These are phyloP conservation scores for Cyathus striatus DNA, from an alignment of 768 basidiomycete species.

Conservation along the genomic window DNA sequence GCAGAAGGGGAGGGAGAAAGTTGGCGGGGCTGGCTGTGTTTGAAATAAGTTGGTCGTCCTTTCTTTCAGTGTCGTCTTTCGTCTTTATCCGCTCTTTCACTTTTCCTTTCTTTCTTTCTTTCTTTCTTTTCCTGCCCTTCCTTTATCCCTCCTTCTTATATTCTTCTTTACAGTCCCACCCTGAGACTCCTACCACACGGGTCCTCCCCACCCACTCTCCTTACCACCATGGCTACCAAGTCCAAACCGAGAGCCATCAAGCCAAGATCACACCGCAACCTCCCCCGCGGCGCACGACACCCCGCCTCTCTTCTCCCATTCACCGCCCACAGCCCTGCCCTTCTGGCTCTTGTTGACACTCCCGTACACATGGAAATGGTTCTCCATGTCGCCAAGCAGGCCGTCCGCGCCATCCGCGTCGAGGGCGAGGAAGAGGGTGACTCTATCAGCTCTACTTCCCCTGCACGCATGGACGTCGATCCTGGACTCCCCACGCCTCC, in stretches of 20 bases:
- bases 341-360: slow-evolving; percentile 73
- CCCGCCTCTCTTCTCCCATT: slow-evolving; percentile 82
- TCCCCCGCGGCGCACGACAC: slow-evolving; percentile 32
- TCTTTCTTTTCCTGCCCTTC: neutral
- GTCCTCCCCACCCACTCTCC: neutral
- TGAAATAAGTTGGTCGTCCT: too few relatives aligned
- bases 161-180: neutral
- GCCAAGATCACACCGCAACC: too few relatives aligned
- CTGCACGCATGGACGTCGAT: slow-evolving; percentile 10
- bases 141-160: too few relatives aligned
- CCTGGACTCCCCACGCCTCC: slow-evolving; percentile 60
- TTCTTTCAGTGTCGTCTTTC: too few relatives aligned
- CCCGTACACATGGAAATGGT: slow-evolving; percentile 85
- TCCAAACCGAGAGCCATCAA: neutral
- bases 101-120: neutral
- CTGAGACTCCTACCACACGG: neutral
- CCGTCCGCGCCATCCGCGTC: slow-evolving; percentile 69
- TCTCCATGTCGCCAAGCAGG: slow-evolving; percentile 74
- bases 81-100: too few relatives aligned
- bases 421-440: slow-evolving; percentile 38
- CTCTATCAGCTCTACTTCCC: neutral
- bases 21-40: too few relatives aligned
- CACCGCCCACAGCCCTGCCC: slow-evolving; percentile 71
- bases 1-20: too few relatives aligned
- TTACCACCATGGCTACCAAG: neutral